Conservation (phyloP, 2,329 filamentous ascomycete genomes). For the Emmonsia crescens region DNA sequence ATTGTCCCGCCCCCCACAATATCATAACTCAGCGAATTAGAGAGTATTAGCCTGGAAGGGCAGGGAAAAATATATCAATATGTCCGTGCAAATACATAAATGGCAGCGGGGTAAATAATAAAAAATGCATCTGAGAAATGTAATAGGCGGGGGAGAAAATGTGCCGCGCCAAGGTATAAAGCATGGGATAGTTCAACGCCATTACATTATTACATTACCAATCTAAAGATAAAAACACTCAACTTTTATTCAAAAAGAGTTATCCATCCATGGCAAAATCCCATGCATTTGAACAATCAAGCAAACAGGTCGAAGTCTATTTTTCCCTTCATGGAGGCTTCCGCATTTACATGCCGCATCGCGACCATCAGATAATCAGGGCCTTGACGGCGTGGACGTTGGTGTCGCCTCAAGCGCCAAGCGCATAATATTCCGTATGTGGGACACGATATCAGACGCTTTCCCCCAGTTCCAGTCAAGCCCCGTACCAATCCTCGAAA, state of each 20-base stretch:
- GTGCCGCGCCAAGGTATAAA: neutral
- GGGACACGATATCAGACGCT: neutral
- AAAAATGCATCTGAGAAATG: neutral
- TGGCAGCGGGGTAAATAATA: neutral
- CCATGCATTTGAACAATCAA: neutral
- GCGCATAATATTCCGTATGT: constrained; percentile 1
- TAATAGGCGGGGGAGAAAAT: too few species aligned
- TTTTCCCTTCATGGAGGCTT: neutral
- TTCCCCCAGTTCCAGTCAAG: neutral
- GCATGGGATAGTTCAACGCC: neutral
- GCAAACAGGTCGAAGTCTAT: neutral
- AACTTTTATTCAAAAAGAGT: neutral
- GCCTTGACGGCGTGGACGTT: neutral
- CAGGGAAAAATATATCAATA: neutral
- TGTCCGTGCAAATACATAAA: neutral
- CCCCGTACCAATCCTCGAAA: neutral
- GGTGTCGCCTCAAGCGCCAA: neutral
- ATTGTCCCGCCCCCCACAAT: too few species aligned
- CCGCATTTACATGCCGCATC: neutral
- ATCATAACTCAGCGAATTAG: too few species aligned
- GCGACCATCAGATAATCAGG: neutral
- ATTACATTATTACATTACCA: neutral
- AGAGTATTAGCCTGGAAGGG: neutral
- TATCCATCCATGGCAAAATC: neutral
- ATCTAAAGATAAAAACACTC: neutral